These are phyloP conservation scores for Epichloe gansuensis DNA, from an alignment of 2,329 filamentous ascomycete genomes.

Conservation along the genomic window DNA sequence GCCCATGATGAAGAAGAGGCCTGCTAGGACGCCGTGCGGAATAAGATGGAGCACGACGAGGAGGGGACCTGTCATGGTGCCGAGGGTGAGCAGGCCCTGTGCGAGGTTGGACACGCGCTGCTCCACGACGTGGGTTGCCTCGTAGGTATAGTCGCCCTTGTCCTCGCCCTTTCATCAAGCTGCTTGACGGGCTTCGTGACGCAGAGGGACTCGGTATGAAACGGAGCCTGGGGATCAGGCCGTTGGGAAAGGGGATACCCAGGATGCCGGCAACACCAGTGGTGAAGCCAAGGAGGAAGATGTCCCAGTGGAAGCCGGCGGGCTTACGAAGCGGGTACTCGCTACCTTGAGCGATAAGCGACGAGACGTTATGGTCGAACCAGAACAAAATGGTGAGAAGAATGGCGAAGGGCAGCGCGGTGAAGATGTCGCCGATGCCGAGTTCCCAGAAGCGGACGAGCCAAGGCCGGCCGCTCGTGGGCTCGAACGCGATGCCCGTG, in stretches of 20 bases:
- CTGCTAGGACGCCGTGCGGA: slow-evolving; percentile 67
- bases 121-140: slow-evolving; percentile 56
- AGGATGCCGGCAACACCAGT: slow-evolving; percentile 65
- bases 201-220: slow-evolving; percentile 69
- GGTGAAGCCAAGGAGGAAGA: slow-evolving; percentile 69
- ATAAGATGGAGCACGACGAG: slow-evolving; percentile 65
- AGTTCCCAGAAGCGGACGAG: slow-evolving; percentile 75
- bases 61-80: slow-evolving; percentile 66
- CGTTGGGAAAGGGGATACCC: slow-evolving; percentile 71
- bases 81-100: slow-evolving; percentile 65
- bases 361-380: slow-evolving; percentile 83
- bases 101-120: slow-evolving; percentile 69
- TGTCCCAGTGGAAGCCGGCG: slow-evolving; percentile 75
- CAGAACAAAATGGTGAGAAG: slow-evolving; percentile 77
- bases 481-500: slow-evolving; percentile 65
- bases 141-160: slow-evolving; percentile 43
- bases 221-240: slow-evolving; percentile 72
- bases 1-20: slow-evolving; percentile 78
- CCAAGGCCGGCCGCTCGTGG: slow-evolving; percentile 63
- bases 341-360: slow-evolving; percentile 70
- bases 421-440: slow-evolving; percentile 58
- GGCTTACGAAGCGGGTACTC: slow-evolving; percentile 73
- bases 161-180: slow-evolving; percentile 39
- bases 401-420: slow-evolving; percentile 77
- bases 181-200: slow-evolving; percentile 47